Base-by-base conservation (phyloP, 2,329 filamentous ascomycete genomes). In the Colletotrichum filicis region DNA sequence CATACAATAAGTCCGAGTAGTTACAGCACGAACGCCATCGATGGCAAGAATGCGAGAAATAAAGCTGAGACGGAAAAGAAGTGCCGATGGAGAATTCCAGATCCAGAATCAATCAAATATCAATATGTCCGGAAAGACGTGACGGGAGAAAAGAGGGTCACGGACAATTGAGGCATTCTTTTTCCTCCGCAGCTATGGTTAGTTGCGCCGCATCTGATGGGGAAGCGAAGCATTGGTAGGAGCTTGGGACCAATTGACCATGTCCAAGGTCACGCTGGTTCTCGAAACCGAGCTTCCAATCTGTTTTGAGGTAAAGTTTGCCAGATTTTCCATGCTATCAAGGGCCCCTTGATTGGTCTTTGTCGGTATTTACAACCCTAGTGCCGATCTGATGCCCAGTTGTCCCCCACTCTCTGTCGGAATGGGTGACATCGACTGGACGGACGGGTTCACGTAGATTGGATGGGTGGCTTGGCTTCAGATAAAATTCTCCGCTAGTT, bases 241-340 rank as follows among this genome's bases (percentile, higher is more conserved):
- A 37, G 16, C 56, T 30, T 22, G 37, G 28, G 60, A 22, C 56
- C 56, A 61, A n/a, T 42, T 16, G 22, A 52, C 42, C 24, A 55
- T 24, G n/a, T 22, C 30, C n/a, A 49, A 49, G 42, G 12, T 22
- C 49, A n/a, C 24, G 19, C 35, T 30, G 26, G 22, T 46, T 11
- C 19, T 70, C 61, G 55, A 70, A 66, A 66, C 53, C 68, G 55
- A 70, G 62, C 68, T 22, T 59, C 61, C 55, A 70, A 59, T 22
- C 35, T 53, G 60, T 69, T 58, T 69, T 12, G 35, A 64, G 53
- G 58, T 53, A n/a, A 66, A 66, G 28, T 59, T 24, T 66, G 24
- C 62, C 53, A 42, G 22, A 26, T 24, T 26, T 32, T 32, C 42
- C 11, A 46, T 24, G 22, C 46, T n/a, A 37, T 5, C 8, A 19